Base-by-base conservation (phyloP, 2,329 filamentous ascomycete species). In the Hawksworthiomyces lignivorus region DNA sequence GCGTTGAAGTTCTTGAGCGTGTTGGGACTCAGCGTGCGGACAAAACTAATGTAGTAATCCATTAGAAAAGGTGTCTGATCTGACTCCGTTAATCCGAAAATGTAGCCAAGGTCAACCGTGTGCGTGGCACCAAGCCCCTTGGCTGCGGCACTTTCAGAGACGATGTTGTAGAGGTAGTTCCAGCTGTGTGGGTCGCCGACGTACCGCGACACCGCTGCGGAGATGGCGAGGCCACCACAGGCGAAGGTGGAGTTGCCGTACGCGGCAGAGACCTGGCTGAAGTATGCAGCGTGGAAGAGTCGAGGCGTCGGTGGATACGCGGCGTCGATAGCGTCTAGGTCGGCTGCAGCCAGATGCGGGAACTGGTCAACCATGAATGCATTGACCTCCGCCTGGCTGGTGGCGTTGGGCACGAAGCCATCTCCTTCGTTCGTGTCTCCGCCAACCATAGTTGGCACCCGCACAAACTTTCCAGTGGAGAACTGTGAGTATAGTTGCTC, bases 91-190 rank as follows among this genome's bases (percentile, higher is more conserved):
- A n/a, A n/a, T 3, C 70, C 71, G 48, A 72, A 72, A 27, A 75
- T 59, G 42, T 72, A 70, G 18, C 63, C 60, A 11, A 58, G 56
- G 30, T 73, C 69, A 42, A 64, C 67, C 8, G 68, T 58, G 52
- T 75, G 71, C 19, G 66, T 68, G 3, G 72, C 67, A 11, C 71
- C 72, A 4, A 65, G 45, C 1, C 71, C 71, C 1, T 43, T n/a
- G n/a, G n/a, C 29, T 6, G 56, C 57, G 1, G 49, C 43, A 48
- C 63, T 59, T 9, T 52, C 45, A 2, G 51, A 43, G 52, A 53
- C 52, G n/a, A 74, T 67, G 55, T 72, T 65, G 61, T 68, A 74
- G 21, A 64, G 64, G 54, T 74, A 75, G 20, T 62, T 60, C 63
- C 67, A 75, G 49, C 31, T 28, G 4, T 29, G 14, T 2, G 22